A percentile compares a stretch with the other conserved stretches of the same genome.
phyloP scores from a whole-genome alignment of 2,329 filamentous ascomycete species.

The Fusarium odoratissimum region DNA sequence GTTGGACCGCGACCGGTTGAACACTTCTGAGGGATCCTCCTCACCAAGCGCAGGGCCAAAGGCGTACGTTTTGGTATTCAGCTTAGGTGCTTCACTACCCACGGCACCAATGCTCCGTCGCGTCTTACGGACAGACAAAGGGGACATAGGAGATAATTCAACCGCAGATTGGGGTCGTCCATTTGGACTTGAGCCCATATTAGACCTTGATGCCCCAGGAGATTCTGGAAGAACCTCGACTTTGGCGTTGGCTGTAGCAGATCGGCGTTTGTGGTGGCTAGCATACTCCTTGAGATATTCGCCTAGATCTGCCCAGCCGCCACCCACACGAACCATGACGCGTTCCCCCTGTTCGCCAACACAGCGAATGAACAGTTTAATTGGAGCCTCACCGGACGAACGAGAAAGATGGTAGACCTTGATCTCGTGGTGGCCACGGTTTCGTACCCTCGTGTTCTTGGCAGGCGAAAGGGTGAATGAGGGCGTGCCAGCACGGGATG shows the following conservation, averaged over 20 bases:
- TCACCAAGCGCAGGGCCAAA: constrained; percentile 48
- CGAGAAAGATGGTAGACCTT: constrained; percentile 93
- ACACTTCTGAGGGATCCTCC: constrained; percentile 59
- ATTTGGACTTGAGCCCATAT: constrained; percentile 54
- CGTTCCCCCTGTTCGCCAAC: constrained; percentile 91
- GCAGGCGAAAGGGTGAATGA: constrained; percentile 78
- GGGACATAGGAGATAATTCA: constrained; percentile 56
- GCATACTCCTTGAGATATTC: constrained; percentile 96
- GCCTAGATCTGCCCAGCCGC: constrained; percentile 96
- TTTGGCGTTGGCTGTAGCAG: constrained; percentile 61
- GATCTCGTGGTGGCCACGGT: constrained; percentile 75
- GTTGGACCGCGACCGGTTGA: constrained; percentile 61
- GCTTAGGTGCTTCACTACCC: constrained; percentile 47
- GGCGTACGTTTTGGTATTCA: constrained; percentile 58
- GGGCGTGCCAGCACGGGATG: constrained; percentile 69
- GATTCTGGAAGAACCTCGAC: constrained; percentile 63
- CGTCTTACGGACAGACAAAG: constrained; percentile 66
- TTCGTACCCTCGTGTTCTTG: constrained; percentile 61
- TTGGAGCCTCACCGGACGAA: constrained; percentile 84
- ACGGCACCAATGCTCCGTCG: constrained; percentile 58
- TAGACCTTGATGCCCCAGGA: constrained; percentile 44
- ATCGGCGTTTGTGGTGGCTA: constrained; percentile 85
- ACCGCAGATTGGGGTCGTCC: constrained; percentile 56
- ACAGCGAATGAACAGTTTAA: constrained; percentile 93
- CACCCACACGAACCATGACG: constrained; percentile 97